Conservation (phyloP, 2,329 filamentous ascomycete genomes). For the Talaromyces sp. region DNA sequence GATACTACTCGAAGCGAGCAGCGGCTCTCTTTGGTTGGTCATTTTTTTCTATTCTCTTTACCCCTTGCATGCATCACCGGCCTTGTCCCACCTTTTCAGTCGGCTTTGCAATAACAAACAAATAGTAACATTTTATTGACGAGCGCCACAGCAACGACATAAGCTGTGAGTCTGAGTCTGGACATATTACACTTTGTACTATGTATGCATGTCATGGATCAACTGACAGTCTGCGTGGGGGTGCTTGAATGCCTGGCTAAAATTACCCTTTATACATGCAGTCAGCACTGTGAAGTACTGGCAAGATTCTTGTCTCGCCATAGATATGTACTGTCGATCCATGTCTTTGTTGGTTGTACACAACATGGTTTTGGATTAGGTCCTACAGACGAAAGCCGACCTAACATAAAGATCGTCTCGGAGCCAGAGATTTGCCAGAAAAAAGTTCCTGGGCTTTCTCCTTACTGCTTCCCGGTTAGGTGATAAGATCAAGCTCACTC, state of each 20-base stretch:
- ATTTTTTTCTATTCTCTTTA: slow-evolving; percentile 9
- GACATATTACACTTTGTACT: background rate
- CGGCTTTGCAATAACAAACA: background rate
- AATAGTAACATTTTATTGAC: background rate
- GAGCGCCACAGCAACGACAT: slow-evolving; percentile 5
- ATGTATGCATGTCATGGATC: slow-evolving; percentile 6
- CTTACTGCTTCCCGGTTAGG: background rate
- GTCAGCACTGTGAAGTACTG: background rate
- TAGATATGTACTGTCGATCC: slow-evolving; percentile 2
- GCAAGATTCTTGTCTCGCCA: slow-evolving; percentile 5
- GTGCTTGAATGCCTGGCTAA: background rate
- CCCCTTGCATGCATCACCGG: slow-evolving; percentile 6
- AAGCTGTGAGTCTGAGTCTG: background rate
- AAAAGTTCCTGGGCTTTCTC: no score
- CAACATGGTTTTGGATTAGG: background rate
- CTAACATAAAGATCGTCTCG: background rate
- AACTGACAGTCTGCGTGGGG: background rate
- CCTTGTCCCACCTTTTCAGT: slow-evolving; percentile 12
- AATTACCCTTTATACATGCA: background rate
- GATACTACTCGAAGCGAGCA: background rate
- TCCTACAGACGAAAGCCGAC: background rate
- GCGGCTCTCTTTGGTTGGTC: background rate
- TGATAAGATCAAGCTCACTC: background rate
- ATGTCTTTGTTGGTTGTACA: slow-evolving; percentile 6
- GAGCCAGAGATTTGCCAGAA: background rate